Base-by-base conservation (phyloP, 2,329 filamentous ascomycete species). In the Chrysosporium keratinophilum region DNA sequence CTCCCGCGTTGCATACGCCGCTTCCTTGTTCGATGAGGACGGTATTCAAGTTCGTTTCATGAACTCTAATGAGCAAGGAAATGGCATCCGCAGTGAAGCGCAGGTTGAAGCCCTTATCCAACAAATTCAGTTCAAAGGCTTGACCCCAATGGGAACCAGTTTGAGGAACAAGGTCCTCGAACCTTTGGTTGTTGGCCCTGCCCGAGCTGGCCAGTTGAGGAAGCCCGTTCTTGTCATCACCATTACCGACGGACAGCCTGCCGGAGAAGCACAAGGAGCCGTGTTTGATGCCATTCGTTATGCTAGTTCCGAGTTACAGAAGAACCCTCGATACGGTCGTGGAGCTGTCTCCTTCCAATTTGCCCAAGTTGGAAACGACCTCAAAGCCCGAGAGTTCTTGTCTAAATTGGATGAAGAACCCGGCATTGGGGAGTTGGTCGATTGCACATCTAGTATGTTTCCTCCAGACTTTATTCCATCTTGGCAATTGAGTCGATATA, bases 11-110 rank as follows among this genome's bases (percentile, higher is more conserved):
- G 77, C 81, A 17, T 82, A 77, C 55, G 81, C 81, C 6, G 80
- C 82, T 2, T 81, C 81, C 2, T 75, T 84, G n/a, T 86, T 86
- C 62, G 82, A 86, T 58, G 73, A 80, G 34, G 82, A 86, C 61
- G 83, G 82, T 41, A 82, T 86, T 57, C 78, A 78, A 28, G 70
- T 85, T 39, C 81, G 82, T 44, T 85, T 85, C 73, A 85, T 86
- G 82, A 85, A 86, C 70, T 78, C 78, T 11, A 71, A 75, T 19
- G 67, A 71, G 60, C 69, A 63, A 61, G 76, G 67, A 34, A 78
- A 83, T 60, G 72, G 76, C 53, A 79, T 85, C 58, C 75, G 73
- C 42, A 77, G 65, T 50, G 76, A 79, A 54, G 72, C 75, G 48
- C 79, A 85, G 61, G 77, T 84, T 41, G 74, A 80, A 51, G 70